A percentile compares a stretch with the other conserved stretches of the same genome.
phyloP scores from a whole-genome alignment of 2,329 filamentous ascomycete genomes.

The Paraconiothyrium sp. region DNA sequence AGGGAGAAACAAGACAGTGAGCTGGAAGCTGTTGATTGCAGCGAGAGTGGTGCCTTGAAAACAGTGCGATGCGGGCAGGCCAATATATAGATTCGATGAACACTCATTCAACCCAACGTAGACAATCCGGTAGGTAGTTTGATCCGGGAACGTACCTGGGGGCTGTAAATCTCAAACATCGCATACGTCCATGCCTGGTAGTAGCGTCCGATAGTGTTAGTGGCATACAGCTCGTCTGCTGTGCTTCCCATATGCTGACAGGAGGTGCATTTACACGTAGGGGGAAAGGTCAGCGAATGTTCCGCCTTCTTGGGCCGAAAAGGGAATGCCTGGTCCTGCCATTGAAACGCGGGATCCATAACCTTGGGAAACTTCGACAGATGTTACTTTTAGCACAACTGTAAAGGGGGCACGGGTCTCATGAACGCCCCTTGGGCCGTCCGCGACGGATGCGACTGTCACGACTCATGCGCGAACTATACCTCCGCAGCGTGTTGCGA shows the following conservation, averaged over 20 bases:
- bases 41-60: constrained; percentile 19
- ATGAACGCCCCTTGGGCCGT: constrained; percentile 20
- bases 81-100: constrained; percentile 28
- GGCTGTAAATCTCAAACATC: constrained; percentile 24
- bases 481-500: constrained; percentile 5
- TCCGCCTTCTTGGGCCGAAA: constrained; percentile 9
- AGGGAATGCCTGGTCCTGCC: constrained; percentile 20
- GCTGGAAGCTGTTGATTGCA: constrained; percentile 12
- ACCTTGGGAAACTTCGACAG: constrained; percentile 26
- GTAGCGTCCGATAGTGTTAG: constrained; percentile 26
- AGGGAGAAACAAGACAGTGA: constrained; percentile 20
- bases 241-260: constrained; percentile 24
- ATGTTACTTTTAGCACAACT: constrained; percentile 25
- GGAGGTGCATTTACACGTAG: constrained; percentile 22
- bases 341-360: constrained; percentile 26
- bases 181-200: constrained; percentile 23
- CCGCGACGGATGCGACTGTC: constrained; percentile 12
- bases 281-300: constrained; percentile 8
- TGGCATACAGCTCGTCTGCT: constrained; percentile 19
- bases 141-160: constrained; percentile 9
- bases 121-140: constrained; percentile 25
- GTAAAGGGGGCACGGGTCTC: constrained; percentile 34
- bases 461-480: constrained; percentile 12
- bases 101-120: constrained; percentile 4
- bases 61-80: constrained; percentile 19